Base-by-base conservation (phyloP, 768 basidiomycete species). In the Leccinum imitatum region DNA sequence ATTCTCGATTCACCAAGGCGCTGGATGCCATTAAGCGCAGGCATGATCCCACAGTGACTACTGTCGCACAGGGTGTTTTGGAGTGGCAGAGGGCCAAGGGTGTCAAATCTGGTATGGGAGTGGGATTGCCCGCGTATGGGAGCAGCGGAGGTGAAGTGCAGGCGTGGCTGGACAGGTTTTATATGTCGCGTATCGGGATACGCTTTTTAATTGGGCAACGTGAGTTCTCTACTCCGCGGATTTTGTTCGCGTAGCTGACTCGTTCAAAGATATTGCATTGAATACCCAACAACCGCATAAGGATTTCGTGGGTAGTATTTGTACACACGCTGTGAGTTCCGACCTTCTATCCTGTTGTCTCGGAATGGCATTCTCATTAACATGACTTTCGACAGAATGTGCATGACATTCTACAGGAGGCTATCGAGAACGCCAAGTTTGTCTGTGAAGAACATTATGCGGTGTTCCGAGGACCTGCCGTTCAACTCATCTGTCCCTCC, bases 11-110 rank as follows among this genome's bases (percentile, higher is more conserved):
- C 79, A 99, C 96, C 1, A 88, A 87, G 65, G 75, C 87, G 33
- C 82, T 98, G 11, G 89, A 95, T 46, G 76, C 85, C 25, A 94
- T 99, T 80, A 99, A 99, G 79, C 85, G 80, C 57, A 81, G 97
- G 10, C 97, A 99, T 74, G 96, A 98, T 73, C 95, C 96, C 0
- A 98, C 97, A 0, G 97, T 97, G 4, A 95, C 95, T 4, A 97
- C 95, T 14, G 91, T 98, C 59, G 94, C 92, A 0, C 95, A 96
- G 74, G 96, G 95, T 54, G 90, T 99, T 7, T 79, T 98, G 57
- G 96, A 99, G 71, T 98, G 94, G 95, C 98, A 98, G 71, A 82
- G 86, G 48, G 80, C 59, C 27, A 72, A 68, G 15, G 70, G 70
- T 17, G 64, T 72, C 2, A 71, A 61, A 35, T 33, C 66, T 4